Evolutionary conservation across 1,139 yeast genomes (phyloP).

Genomic region (Candida glucosophila): DNA sequence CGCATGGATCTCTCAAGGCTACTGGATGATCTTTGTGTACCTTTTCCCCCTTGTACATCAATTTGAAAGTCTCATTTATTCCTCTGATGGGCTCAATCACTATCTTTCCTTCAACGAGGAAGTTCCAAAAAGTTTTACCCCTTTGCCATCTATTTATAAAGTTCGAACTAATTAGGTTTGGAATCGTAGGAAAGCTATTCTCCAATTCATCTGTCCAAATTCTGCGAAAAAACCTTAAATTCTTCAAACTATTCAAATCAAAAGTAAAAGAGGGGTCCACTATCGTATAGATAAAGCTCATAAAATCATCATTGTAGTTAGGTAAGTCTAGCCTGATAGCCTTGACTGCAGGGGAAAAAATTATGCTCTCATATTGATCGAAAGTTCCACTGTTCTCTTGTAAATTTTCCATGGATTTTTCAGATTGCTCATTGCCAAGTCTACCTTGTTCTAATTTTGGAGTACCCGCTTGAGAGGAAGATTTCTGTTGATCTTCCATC

Average conservation of each 20-base stretch:
- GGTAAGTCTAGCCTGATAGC: constrained; percentile 53
- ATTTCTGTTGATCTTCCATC: constrained; percentile 25
- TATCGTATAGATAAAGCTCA: constrained; percentile 26
- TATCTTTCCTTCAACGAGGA: constrained; percentile 73
- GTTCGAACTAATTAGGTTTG: constrained; percentile 22
- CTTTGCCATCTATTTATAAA: constrained; percentile 39
- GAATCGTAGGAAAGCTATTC: constrained; percentile 35
- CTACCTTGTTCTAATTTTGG: constrained; percentile 6
- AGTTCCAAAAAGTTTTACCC: constrained; percentile 48
- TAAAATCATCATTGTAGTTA: constrained; percentile 34
- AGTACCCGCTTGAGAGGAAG: constrained; percentile 5
- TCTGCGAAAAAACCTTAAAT: constrained; percentile 55
- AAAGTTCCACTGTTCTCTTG: constrained; percentile 4
- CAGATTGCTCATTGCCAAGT: constrained; percentile 3
- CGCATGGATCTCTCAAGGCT: constrained; percentile 67
- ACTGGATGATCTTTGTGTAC: constrained; percentile 39
- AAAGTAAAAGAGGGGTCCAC: constrained; percentile 28
- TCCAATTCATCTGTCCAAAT: constrained; percentile 75
- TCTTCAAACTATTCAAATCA: constrained; percentile 37
- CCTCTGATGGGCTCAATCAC: constrained; percentile 84
- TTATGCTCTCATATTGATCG: constrained; percentile 12
- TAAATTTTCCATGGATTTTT: constrained; percentile 1
- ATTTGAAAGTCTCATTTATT: constrained; percentile 60
- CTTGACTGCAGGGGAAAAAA: constrained; percentile 48
- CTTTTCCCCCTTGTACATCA: constrained; percentile 13